A percentile compares a stretch with the other conserved stretches of the same genome.
Conservation (phyloP, 2,329 filamentous ascomycete genomes). For the Nemania sp. region DNA sequence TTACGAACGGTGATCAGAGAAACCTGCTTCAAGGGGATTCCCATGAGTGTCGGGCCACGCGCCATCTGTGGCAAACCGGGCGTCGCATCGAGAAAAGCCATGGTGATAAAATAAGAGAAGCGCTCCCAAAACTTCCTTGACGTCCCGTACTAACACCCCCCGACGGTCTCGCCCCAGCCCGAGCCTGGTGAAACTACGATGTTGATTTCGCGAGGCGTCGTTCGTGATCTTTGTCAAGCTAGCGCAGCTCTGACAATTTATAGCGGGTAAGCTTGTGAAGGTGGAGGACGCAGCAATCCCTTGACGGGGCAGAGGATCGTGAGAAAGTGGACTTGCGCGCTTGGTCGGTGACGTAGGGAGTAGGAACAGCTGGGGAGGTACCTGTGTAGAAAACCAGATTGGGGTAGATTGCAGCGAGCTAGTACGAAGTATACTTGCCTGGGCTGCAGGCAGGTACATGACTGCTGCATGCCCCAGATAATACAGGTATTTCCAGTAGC, state of each 20-base stretch:
- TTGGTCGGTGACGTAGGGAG: too few species aligned
- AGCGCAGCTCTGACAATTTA: neutral
- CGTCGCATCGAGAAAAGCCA: conserved; percentile 49
- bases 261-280: too few species aligned
- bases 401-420: too few species aligned
- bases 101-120: conserved; percentile 31
- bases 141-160: neutral
- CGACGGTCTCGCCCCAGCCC: neutral
- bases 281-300: too few species aligned
- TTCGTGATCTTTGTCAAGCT: neutral
- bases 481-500: too few species aligned
- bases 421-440: too few species aligned
- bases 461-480: too few species aligned
- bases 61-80: conserved; percentile 43
- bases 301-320: neutral
- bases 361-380: too few species aligned
- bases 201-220: neutral
- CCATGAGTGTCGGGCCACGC: conserved; percentile 54
- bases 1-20: conserved; percentile 65
- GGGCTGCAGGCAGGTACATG: conserved; percentile 18
- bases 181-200: neutral
- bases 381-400: too few species aligned
- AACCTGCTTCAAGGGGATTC: conserved; percentile 70
- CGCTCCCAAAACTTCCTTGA: too few species aligned
- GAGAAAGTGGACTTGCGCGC: neutral